phyloP scores from a whole-genome alignment of 176 grass and related monocot genomes.

The Puccinellia tenuiflora region DNA sequence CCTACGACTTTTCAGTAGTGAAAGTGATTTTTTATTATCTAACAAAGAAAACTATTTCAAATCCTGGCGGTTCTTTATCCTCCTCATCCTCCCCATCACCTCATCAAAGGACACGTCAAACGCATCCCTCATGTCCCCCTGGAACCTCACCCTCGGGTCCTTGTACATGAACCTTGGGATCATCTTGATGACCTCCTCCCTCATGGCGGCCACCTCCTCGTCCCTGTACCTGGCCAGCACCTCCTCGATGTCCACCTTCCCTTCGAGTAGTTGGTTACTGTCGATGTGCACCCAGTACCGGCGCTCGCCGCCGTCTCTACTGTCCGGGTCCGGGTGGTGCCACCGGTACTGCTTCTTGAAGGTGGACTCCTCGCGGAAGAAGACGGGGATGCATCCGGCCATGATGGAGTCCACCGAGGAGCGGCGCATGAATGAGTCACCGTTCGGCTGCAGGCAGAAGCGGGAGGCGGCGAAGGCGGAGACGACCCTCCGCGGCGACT shows the following conservation, averaged over 20 bases:
- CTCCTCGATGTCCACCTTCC: conserved; percentile 9
- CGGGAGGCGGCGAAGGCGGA: conserved; percentile 34
- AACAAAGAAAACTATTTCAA: neutral
- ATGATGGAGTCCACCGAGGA: conserved; percentile 51
- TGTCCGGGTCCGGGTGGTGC: conserved; percentile 35
- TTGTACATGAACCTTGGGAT: conserved; percentile 60
- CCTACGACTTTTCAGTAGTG: too few relatives aligned
- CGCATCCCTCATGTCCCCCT: conserved; percentile 41
- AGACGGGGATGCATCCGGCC: neutral
- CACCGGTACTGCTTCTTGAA: conserved; percentile 50
- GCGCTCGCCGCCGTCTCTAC: neutral
- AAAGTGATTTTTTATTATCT: too few relatives aligned
- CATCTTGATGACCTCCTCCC: conserved; percentile 59
- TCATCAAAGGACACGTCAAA: conserved; percentile 47
- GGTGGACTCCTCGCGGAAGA: conserved; percentile 45
- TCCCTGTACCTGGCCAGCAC: too few relatives aligned
- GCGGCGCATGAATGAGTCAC: conserved; percentile 57
- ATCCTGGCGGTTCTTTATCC: conserved; percentile 29
- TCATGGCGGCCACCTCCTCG: conserved; percentile 28
- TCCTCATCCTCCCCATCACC: conserved; percentile 44
- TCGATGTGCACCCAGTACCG: conserved; percentile 45
- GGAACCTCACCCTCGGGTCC: neutral
- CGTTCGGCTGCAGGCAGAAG: conserved; percentile 61
- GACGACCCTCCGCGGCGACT: conserved; percentile 27
- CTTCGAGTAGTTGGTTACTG: conserved; percentile 38